Evolutionary conservation across 2,329 filamentous ascomycete genomes (phyloP), one percentile per base, ranked within the genome.

Genomic region (Leptosphaerulina australis): DNA sequence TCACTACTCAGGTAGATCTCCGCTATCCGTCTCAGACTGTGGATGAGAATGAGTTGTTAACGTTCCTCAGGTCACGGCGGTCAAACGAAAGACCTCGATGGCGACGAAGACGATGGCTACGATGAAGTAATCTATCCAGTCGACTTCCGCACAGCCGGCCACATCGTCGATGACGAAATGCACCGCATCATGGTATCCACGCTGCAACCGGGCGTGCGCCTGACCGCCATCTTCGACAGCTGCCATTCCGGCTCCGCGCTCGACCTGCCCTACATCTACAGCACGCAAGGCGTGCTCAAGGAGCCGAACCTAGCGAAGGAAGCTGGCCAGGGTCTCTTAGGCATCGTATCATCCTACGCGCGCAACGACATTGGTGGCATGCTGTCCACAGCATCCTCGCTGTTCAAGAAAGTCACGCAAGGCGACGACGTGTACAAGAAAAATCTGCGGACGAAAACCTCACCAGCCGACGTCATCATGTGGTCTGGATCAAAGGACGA

Each of bases 401-500:
- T 97, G 67, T 85, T 95, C 75, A 97, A 97, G 80, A 89, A 91
- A 70, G 91, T 91, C 14, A 88, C 90, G 17, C 83, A 78, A 53
- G 92, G 92, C 60, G 86, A 94, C 60, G 84, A 88, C 26, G 87
- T 87, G 14, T 87, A 91, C 73, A 83, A 95, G 75, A 86, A 85
- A 71, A 90, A 92, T 56, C 81, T 90, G 70, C 83, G 88, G 60
- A 97, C 93, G 31, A 95, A 95, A 78, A 97, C 94, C 12, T 94
- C 88, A 45, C 88, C 92, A 1, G 94, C 94, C 30, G 94, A 99
- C 74, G 94, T 99, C 24, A 85, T 99, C 70, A 96, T 97, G 90
- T 96, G 92, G 88, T 96, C 90, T 54, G 94, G 94, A 49, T 95
- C 90, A 77, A 97, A 96, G 76, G 94, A 99, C 70, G 85, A 87